phyloP scores from a whole-genome alignment of 352 stramenopile genomes.

The Phytophthora megakarya region DNA sequence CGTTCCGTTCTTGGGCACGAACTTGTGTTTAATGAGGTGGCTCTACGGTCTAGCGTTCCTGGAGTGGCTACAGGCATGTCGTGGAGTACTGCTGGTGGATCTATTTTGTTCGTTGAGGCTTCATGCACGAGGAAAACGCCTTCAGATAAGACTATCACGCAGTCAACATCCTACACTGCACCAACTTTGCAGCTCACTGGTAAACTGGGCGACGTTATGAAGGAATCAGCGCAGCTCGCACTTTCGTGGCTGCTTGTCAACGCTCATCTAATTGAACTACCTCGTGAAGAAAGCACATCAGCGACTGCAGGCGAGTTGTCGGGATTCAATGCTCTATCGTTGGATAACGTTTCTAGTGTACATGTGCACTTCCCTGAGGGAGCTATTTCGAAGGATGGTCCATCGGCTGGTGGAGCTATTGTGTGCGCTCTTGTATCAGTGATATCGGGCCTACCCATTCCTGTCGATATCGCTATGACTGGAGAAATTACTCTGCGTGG shows the following conservation, averaged over 20 bases:
- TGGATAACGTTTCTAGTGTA: slow-evolving; percentile 71
- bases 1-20: slow-evolving; percentile 68
- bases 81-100: slow-evolving; percentile 78
- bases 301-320: slow-evolving; percentile 17
- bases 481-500: slow-evolving; percentile 88
- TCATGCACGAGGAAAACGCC: slow-evolving; percentile 57
- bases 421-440: slow-evolving; percentile 86
- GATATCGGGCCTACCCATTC: slow-evolving; percentile 63
- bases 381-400: slow-evolving; percentile 90
- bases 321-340: slow-evolving; percentile 37
- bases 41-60: slow-evolving; percentile 63
- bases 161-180: slow-evolving; percentile 21
- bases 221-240: slow-evolving; percentile 86
- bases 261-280: slow-evolving; percentile 57
- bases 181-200: slow-evolving; percentile 70
- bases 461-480: slow-evolving; percentile 87
- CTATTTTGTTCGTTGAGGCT: slow-evolving; percentile 89
- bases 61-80: slow-evolving; percentile 85
- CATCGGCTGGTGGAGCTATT: slow-evolving; percentile 87
- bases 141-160: slow-evolving; percentile 16
- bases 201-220: slow-evolving; percentile 89
- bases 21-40: slow-evolving; percentile 78
- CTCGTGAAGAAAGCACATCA: slow-evolving; percentile 10
- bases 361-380: slow-evolving; percentile 91
- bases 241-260: slow-evolving; percentile 84